phyloP scores from a whole-genome alignment of 1,139 yeast species.

The Petasospora rhodanensis region DNA sequence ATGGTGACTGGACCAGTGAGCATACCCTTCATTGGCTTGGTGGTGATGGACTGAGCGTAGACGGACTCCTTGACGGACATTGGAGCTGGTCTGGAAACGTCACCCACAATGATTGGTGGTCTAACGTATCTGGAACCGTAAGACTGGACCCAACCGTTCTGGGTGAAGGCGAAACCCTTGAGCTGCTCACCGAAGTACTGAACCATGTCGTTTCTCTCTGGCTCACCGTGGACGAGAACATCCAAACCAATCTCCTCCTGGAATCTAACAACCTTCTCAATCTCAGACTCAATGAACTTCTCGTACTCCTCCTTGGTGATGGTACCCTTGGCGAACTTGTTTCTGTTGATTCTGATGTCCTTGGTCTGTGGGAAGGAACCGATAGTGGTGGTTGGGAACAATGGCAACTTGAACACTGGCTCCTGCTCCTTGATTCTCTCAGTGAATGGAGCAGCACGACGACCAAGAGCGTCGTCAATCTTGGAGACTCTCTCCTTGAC shows the following conservation, averaged over 20 bases:
- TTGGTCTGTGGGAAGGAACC: constrained; percentile 99
- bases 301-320: constrained; percentile 93
- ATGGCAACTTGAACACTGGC: constrained; percentile 84
- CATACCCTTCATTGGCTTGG: constrained; percentile 99
- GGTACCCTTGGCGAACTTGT: constrained; percentile 96
- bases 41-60: constrained; percentile 94
- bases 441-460: constrained; percentile 85
- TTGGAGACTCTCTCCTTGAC: constrained; percentile 86
- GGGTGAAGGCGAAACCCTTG: constrained; percentile 96
- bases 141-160: constrained; percentile 99
- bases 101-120: constrained; percentile 99
- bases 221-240: constrained; percentile 99
- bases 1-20: constrained; percentile 99
- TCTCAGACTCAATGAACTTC: constrained; percentile 93
- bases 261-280: constrained; percentile 92
- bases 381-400: constrained; percentile 99
- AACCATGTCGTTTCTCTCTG: constrained; percentile 99
- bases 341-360: constrained; percentile 97
- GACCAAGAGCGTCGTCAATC: constrained; percentile 72
- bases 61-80: constrained; percentile 99
- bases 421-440: constrained; percentile 85
- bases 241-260: constrained; percentile 98
- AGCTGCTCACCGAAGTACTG: constrained; percentile 99
- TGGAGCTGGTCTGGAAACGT: constrained; percentile 95
- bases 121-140: constrained; percentile 99